A percentile compares a stretch with the other conserved stretches of the same genome.
Evolutionary conservation across 1,139 yeast species (phyloP).

Genomic region (Yamadazyma trypodendri): DNA sequence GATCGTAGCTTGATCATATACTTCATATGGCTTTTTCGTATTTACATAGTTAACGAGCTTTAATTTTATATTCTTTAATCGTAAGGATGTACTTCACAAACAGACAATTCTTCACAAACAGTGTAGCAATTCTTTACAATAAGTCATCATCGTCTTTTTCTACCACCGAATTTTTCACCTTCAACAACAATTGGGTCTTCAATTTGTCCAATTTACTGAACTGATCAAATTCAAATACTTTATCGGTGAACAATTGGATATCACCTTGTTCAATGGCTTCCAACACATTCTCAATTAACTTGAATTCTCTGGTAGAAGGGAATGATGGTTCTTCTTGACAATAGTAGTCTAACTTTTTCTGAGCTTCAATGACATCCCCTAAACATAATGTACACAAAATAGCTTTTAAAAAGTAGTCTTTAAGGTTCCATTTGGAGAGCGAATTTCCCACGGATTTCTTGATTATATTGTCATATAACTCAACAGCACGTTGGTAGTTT

Average conservation of each 20-base stretch:
- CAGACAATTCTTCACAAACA: too few relatives aligned
- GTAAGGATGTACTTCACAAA: too few relatives aligned
- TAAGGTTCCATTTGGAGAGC: constrained; percentile 85
- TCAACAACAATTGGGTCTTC: constrained; percentile 83
- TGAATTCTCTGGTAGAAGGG: constrained; percentile 74
- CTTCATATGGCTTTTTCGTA: not conserved
- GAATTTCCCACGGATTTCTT: constrained; percentile 72
- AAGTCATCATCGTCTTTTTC: constrained; percentile 70
- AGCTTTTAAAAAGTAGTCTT: constrained; percentile 86
- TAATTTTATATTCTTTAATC: too few relatives aligned
- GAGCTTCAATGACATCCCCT: constrained; percentile 84
- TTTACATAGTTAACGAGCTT: too few relatives aligned
- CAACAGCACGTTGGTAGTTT: constrained; percentile 71
- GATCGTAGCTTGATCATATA: not conserved
- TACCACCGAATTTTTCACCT: constrained; percentile 72
- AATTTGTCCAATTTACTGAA: constrained; percentile 87
- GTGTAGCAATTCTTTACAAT: constrained; percentile 13
- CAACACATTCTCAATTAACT: constrained; percentile 61
- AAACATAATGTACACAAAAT: constrained; percentile 79
- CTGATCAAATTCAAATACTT: constrained; percentile 82
- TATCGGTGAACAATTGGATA: constrained; percentile 69
- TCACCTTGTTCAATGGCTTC: constrained; percentile 80
- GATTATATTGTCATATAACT: constrained; percentile 73
- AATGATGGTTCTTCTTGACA: constrained; percentile 75
- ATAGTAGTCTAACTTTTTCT: constrained; percentile 64